Percentiles rank a stretch among this genome's conserved stretches.
Conservation (phyloP, 257 asterid species). For the Nicotiana obtusifolia region DNA sequence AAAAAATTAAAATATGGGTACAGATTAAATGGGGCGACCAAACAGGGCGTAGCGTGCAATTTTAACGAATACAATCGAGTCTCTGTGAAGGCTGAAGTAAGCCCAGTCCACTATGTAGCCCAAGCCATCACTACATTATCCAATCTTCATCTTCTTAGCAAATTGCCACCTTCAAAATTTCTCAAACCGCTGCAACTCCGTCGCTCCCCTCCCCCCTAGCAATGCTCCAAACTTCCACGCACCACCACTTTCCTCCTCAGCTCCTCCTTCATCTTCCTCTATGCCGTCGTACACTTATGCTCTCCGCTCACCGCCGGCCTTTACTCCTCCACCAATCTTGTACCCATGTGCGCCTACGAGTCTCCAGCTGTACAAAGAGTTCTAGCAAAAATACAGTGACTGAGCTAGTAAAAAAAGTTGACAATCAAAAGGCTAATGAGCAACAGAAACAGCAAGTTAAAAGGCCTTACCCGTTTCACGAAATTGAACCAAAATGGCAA, state of each 20-base stretch:
- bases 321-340: constrained; percentile 15
- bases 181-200: background rate
- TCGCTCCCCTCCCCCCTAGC: background rate
- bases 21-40: too few relatives aligned
- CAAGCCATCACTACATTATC: constrained; percentile 12
- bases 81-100: background rate
- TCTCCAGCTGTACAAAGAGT: constrained; percentile 23
- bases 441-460: constrained; percentile 27
- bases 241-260: constrained; percentile 33
- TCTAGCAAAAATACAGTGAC: background rate
- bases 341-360: constrained; percentile 24
- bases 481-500: constrained; percentile 94
- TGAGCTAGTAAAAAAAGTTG: background rate
- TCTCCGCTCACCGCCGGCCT: constrained; percentile 22
- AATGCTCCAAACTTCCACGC: constrained; percentile 44
- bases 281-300: constrained; percentile 18
- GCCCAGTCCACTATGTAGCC: background rate
- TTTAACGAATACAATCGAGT: too few relatives aligned
- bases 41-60: too few relatives aligned
- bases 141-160: background rate
- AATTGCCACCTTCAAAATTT: background rate
- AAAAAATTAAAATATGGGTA: too few relatives aligned
- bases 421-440: constrained; percentile 8
- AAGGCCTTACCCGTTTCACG: constrained; percentile 81
- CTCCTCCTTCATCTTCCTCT: constrained; percentile 12